Base-by-base conservation (phyloP, 176 grass and related monocot species). In the Neostapfia colusana region DNA sequence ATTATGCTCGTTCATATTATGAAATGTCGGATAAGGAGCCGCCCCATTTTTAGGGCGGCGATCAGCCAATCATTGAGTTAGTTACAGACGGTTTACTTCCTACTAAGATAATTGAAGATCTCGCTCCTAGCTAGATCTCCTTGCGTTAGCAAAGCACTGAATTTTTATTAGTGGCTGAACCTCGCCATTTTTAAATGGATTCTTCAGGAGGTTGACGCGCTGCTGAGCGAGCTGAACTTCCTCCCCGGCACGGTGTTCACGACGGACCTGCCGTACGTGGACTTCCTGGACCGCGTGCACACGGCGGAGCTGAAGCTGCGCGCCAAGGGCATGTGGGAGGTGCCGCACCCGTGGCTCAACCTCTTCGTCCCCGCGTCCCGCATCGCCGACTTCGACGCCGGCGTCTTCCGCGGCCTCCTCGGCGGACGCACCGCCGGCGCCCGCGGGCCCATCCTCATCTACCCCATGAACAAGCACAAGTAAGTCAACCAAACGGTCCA, bases 291-390 rank as follows among this genome's bases (percentile, higher is more conserved):
- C 50, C 84, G 95, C 20, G 95, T 98, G 15, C 95, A 98, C 95
- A 91, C 73, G 85, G 95, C 95, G 43, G 95, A 98, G 69, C 68
- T 86, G 60, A 98, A 94, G 84, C 77, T 98, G 23, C 86, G 91
- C 28, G 82, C 51, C 34, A 94, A 94, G 83, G 91, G 89, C 12
- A 79, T 94, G 66, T 98, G 95, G 95, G 91, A 94, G 67, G 95
- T 98, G 76, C 91, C 95, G 0, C 95, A 98, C 81, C 95, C 95
- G 57, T 98, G 95, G 95, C 89, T 98, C 2, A 98, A 98, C 85
- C 89, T 98, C 70, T 94, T 98, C 78, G 89, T 94, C 42, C 95
- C 95, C 53, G 95, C 89, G 68, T 98, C 95, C 8, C 79, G 85
- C 67, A 98, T 98, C 55, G 85, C 76, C 53, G 89, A 94, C 74